phyloP scores from a whole-genome alignment of 495 filamentous ascomycete genomes.

The Annulohypoxylon bovei region DNA sequence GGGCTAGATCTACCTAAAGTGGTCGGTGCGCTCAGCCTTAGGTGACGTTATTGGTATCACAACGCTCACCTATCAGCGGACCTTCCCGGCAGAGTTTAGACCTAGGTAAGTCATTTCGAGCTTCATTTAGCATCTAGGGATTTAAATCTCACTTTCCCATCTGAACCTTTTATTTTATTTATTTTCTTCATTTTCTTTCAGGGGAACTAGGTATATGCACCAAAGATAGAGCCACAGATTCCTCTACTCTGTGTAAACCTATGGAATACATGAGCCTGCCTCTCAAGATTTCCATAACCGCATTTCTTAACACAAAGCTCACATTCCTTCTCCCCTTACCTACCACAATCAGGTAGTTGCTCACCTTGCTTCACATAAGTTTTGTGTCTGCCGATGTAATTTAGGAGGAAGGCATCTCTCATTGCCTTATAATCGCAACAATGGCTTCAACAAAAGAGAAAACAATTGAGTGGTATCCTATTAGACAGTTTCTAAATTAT shows the following conservation, averaged over 20 bases:
- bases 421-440: not conserved
- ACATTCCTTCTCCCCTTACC: not conserved
- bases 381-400: not conserved
- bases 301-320: not conserved
- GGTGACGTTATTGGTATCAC: constrained; percentile 9
- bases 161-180: too few species aligned
- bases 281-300: too few species aligned
- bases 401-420: too few species aligned
- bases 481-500: constrained; percentile 38
- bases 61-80: not conserved
- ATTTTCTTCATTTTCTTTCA: not conserved
- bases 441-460: constrained; percentile 14
- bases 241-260: too few species aligned
- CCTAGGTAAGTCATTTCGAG: not conserved
- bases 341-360: too few species aligned
- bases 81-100: constrained; percentile 1
- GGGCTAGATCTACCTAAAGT: not conserved
- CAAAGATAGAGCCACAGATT: too few species aligned
- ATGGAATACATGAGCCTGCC: too few species aligned
- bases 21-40: constrained; percentile 11
- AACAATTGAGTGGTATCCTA: constrained; percentile 46
- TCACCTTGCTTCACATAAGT: not conserved
- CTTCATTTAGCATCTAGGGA: not conserved
- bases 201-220: too few species aligned
- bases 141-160: not conserved